These are phyloP conservation scores for Tanozyma kutaoensis DNA, from an alignment of 805 yeast genomes.

Conservation along the genomic window DNA sequence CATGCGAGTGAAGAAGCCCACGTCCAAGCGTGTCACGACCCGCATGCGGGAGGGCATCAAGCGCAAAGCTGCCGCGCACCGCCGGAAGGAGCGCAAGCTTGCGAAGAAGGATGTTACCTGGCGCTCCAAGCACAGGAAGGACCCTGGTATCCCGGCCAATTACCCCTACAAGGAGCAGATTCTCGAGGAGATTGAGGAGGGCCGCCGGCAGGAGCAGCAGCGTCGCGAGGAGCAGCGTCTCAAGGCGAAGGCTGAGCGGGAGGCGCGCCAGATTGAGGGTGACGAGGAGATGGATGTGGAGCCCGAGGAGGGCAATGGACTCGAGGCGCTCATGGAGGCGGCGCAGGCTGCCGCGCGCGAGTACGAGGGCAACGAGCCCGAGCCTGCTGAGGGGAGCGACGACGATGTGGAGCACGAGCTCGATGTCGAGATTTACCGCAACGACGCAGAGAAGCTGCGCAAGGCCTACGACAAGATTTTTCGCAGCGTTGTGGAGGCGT, in stretches of 20 bases:
- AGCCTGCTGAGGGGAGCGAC: slow-evolving; percentile 19
- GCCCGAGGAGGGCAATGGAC: slow-evolving; percentile 30
- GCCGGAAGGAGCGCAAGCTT: slow-evolving; percentile 67
- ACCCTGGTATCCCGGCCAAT: slow-evolving; percentile 88
- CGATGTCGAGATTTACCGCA: slow-evolving; percentile 26
- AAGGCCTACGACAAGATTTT: slow-evolving; percentile 91
- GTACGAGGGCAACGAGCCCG: slow-evolving; percentile 42
- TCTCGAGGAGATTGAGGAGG: slow-evolving; percentile 55
- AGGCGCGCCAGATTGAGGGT: slow-evolving; percentile 18
- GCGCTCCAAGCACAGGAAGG: slow-evolving; percentile 75
- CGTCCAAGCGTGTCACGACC: slow-evolving; percentile 82
- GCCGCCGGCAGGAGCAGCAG: slow-evolving; percentile 36
- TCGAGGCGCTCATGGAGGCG: slow-evolving; percentile 79
- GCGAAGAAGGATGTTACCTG: slow-evolving; percentile 90
- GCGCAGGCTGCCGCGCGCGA: slow-evolving; percentile 82
- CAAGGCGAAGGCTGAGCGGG: slow-evolving; percentile 35
- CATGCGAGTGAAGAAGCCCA: slow-evolving; percentile 46
- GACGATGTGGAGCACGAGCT: slow-evolving; percentile 30
- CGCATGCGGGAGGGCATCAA: slow-evolving; percentile 93
- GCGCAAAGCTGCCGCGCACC: slow-evolving; percentile 88
- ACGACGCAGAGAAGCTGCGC: slow-evolving; percentile 59
- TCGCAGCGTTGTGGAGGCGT: slow-evolving; percentile 81
- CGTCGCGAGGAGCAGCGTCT: slow-evolving; percentile 35
- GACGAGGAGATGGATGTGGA: slow-evolving; percentile 24
- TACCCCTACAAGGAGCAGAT: slow-evolving; percentile 90